phyloP scores from a whole-genome alignment of 306 rosid genomes.

The Rosa lucieae region DNA sequence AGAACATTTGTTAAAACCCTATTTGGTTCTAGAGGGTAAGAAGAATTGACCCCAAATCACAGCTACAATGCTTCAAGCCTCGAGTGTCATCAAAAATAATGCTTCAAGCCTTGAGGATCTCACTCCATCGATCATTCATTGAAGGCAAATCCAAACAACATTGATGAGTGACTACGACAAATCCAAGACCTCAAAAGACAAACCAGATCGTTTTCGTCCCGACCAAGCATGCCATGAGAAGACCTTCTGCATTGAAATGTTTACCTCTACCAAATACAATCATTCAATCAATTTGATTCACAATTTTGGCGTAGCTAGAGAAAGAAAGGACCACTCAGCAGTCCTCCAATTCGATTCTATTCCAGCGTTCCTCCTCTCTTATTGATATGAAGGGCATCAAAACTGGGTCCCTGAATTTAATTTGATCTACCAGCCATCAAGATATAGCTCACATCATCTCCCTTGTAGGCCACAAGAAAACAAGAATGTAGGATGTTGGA shows the following conservation, averaged over 20 bases:
- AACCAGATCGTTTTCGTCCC: slow-evolving; percentile 11
- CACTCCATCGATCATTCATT: not conserved
- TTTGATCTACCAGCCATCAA: slow-evolving; percentile 28
- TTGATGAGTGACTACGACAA: not conserved
- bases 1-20: not conserved
- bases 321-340: slow-evolving; percentile 12
- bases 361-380: not conserved
- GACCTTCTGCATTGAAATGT: not conserved
- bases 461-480: slow-evolving; percentile 30
- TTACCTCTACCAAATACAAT: not conserved
- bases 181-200: slow-evolving; percentile 16
- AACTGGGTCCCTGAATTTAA: not conserved
- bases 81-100: not conserved
- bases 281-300: not conserved
- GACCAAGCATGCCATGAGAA: slow-evolving; percentile 21
- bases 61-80: not conserved
- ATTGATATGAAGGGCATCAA: slow-evolving; percentile 15
- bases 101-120: not conserved
- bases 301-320: not conserved
- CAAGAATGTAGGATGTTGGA: slow-evolving; percentile 29
- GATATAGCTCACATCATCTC: not conserved
- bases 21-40: not conserved
- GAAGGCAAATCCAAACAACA: not conserved
- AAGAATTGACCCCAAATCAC: not conserved
- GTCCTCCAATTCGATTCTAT: not conserved